Conservation (phyloP, 768 basidiomycete genomes). For the Myochromella boudieri region DNA sequence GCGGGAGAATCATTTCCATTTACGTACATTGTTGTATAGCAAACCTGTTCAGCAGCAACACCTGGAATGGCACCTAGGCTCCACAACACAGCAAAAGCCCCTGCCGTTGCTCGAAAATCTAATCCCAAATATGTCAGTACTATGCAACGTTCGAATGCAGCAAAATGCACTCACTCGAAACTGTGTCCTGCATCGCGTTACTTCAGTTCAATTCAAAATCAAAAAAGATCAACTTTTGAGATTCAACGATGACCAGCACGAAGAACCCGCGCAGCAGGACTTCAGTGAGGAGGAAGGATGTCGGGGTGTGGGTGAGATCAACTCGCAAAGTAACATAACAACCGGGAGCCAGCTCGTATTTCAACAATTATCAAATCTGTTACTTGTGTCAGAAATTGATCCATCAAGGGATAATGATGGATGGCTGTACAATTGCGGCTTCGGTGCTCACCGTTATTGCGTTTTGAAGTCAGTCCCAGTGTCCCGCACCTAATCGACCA, state of each 20-base stretch:
- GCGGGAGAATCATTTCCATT: no score
- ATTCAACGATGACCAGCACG: conserved; percentile 13
- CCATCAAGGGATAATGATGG: no score
- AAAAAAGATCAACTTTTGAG: conserved; percentile 16
- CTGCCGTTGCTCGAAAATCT: conserved; percentile 18
- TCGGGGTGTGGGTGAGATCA: conserved; percentile 22
- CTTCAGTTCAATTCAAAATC: conserved; percentile 7
- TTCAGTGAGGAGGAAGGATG: conserved; percentile 13
- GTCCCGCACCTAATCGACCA: no score
- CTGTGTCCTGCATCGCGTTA: conserved; percentile 10
- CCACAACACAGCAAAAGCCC: conserved; percentile 12
- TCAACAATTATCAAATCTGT: no score
- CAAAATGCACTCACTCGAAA: conserved; percentile 9
- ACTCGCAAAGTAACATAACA: conserved; percentile 16
- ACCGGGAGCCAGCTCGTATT: no score
- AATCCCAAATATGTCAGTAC: background rate
- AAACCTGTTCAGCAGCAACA: conserved; percentile 20
- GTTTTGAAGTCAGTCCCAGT: no score
- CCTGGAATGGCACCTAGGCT: conserved; percentile 16
- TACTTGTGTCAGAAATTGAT: background rate
- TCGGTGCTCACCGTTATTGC: no score
- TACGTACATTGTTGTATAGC: conserved; percentile 19
- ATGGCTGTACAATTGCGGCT: no score
- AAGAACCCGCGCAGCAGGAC: conserved; percentile 25
- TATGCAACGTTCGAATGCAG: background rate